phyloP scores from a whole-genome alignment of 106 monocot genomes.

The Cymbidium sinense region DNA sequence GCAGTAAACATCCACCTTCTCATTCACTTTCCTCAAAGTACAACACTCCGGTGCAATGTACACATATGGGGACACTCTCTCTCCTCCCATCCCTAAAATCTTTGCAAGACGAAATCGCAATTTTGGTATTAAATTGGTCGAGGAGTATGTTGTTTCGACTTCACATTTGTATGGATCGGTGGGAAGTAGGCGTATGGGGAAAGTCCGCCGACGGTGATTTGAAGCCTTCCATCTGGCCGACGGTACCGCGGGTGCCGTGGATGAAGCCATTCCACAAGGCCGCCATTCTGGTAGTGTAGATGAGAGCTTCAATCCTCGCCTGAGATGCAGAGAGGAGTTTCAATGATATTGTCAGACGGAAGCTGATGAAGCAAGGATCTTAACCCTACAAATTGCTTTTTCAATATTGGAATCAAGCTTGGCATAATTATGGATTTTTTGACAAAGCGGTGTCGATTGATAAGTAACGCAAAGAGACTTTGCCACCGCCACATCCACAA shows the following conservation, averaged over 20 bases:
- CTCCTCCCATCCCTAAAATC: constrained; percentile 32
- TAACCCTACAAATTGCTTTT: constrained; percentile 31
- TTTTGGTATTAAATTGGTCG: constrained; percentile 38
- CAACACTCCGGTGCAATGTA: constrained; percentile 84
- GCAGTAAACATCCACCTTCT: constrained; percentile 85
- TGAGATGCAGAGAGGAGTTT: constrained; percentile 69
- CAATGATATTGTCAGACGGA: constrained; percentile 67
- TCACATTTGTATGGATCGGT: constrained; percentile 50
- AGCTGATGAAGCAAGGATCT: constrained; percentile 41
- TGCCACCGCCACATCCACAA: constrained; percentile 52
- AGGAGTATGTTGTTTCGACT: constrained; percentile 63
- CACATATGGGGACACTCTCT: constrained; percentile 58
- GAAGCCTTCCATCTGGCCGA: constrained; percentile 32
- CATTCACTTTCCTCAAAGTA: constrained; percentile 36
- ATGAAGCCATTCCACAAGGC: constrained; percentile 57
- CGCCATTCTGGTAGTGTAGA: constrained; percentile 81
- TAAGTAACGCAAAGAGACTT: constrained; percentile 30
- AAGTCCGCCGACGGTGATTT: constrained; percentile 56
- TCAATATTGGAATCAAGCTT: constrained; percentile 23
- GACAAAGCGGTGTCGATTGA: constrained; percentile 15
- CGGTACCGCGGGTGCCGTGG: neutral
- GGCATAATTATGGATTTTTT: constrained; percentile 26
- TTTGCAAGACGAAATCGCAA: constrained; percentile 60
- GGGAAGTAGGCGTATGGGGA: constrained; percentile 48
- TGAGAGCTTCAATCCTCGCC: constrained; percentile 49